Conservation (phyloP, 2,329 filamentous ascomycete genomes). For the Sporothrix protearum region DNA sequence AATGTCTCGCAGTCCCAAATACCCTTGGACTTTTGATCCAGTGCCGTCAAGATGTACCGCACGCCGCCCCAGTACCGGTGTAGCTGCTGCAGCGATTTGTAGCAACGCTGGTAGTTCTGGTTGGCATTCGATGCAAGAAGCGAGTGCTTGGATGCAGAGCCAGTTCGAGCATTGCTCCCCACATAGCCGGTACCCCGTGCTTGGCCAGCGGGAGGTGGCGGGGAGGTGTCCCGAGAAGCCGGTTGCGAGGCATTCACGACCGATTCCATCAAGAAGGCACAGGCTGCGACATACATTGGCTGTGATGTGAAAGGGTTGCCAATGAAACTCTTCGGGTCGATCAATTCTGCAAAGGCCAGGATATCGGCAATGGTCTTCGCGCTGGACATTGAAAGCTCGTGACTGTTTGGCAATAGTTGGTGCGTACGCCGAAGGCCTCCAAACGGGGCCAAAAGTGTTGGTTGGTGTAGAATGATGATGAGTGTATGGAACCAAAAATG, state of each 20-base stretch:
- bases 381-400: slow-evolving; percentile 79
- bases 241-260: slow-evolving; percentile 65
- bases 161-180: slow-evolving; percentile 27
- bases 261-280: slow-evolving; percentile 82
- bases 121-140: slow-evolving; percentile 76
- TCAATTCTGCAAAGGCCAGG: slow-evolving; percentile 76
- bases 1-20: slow-evolving; percentile 73
- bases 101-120: slow-evolving; percentile 83
- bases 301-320: slow-evolving; percentile 88
- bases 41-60: slow-evolving; percentile 78
- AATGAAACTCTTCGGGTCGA: slow-evolving; percentile 80
- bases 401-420: slow-evolving; percentile 73
- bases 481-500: slow-evolving; percentile 88
- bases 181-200: background rate
- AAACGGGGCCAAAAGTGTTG: slow-evolving; percentile 76
- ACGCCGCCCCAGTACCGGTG: slow-evolving; percentile 83
- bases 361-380: slow-evolving; percentile 92
- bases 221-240: slow-evolving; percentile 58
- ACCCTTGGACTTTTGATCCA: slow-evolving; percentile 84
- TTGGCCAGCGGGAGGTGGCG: slow-evolving; percentile 34
- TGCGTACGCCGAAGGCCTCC: slow-evolving; percentile 56
- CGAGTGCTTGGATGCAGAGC: slow-evolving; percentile 59
- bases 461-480: slow-evolving; percentile 80
- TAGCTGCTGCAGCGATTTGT: slow-evolving; percentile 76
- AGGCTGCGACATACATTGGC: slow-evolving; percentile 87